These are phyloP conservation scores for Chytridium lagenaria DNA, from an alignment of 371 early-diverging fungal species.

Conservation along the genomic window DNA sequence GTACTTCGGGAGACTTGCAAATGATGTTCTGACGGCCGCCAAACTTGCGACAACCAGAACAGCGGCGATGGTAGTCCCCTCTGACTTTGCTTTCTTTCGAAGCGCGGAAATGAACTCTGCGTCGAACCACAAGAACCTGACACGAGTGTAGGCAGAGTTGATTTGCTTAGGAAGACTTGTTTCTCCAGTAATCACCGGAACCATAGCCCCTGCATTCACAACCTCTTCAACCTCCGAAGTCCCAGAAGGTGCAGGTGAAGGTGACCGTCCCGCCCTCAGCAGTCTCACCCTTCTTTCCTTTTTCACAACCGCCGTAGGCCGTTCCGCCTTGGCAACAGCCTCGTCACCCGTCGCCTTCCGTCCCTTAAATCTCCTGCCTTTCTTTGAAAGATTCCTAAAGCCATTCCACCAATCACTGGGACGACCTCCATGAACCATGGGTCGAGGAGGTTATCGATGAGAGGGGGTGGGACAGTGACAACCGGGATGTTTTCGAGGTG, in stretches of 20 bases:
- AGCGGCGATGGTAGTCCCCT: constrained; percentile 49
- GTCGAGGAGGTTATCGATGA: constrained; percentile 50
- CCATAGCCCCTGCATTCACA: not conserved
- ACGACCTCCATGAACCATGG: constrained; percentile 45
- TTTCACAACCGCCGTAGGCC: constrained; percentile 18
- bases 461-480: constrained; percentile 40
- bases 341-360: not conserved
- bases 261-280: not conserved
- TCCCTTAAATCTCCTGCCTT: constrained; percentile 21
- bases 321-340: not conserved
- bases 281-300: too few relatives aligned
- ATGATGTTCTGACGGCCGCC: constrained; percentile 41
- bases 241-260: not conserved
- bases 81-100: constrained; percentile 33
- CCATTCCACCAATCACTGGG: constrained; percentile 31
- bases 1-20: constrained; percentile 28
- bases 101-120: constrained; percentile 32
- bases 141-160: constrained; percentile 29
- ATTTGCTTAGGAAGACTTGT: not conserved
- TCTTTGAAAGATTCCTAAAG: constrained; percentile 19
- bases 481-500: constrained; percentile 37
- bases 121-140: constrained; percentile 42
- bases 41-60: constrained; percentile 50
- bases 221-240: too few relatives aligned
- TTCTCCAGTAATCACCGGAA: not conserved